Evolutionary conservation across 495 filamentous ascomycete genomes (phyloP).

Genomic region (Oidiodendron maius): DNA sequence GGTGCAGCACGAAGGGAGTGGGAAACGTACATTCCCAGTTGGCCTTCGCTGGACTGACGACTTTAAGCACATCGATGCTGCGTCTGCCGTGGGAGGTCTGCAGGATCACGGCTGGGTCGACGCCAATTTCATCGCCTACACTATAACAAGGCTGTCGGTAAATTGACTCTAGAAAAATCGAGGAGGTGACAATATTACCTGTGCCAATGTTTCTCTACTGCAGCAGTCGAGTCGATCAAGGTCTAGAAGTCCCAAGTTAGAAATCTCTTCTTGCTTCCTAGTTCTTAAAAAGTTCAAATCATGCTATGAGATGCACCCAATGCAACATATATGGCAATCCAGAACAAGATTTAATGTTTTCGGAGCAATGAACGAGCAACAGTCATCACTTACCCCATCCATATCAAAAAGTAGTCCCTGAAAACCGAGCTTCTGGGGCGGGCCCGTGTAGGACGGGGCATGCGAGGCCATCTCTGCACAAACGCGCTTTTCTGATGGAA

Average conservation of each 20-base stretch:
- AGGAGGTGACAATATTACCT: conserved; percentile 2
- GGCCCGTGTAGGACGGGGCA: conserved; percentile 1
- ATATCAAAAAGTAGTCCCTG: conserved; percentile 86
- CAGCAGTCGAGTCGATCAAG: conserved; percentile 55
- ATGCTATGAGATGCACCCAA: no score
- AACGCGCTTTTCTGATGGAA: neutral
- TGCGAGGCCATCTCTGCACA: conserved; percentile 16
- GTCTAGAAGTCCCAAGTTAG: conserved; percentile 1
- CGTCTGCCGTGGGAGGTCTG: conserved; percentile 85
- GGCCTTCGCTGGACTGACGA: conserved; percentile 73
- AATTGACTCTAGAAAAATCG: neutral
- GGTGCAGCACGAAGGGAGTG: neutral
- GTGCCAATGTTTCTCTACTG: conserved; percentile 88
- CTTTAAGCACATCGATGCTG: conserved; percentile 70
- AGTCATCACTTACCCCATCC: conserved; percentile 59
- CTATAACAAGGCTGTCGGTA: conserved; percentile 33
- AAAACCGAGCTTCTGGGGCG: conserved; percentile 36
- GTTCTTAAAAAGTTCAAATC: no score
- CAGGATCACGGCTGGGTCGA: conserved; percentile 75
- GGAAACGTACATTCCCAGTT: conserved; percentile 77
- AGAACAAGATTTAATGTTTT: neutral
- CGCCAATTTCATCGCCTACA: conserved; percentile 73
- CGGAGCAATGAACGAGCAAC: neutral
- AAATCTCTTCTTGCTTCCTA: neutral
- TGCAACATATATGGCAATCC: no score